Percentiles rank a stretch among this genome's conserved stretches.
Conservation (phyloP, 306 rosid genomes). For the Fragaria vesca region DNA sequence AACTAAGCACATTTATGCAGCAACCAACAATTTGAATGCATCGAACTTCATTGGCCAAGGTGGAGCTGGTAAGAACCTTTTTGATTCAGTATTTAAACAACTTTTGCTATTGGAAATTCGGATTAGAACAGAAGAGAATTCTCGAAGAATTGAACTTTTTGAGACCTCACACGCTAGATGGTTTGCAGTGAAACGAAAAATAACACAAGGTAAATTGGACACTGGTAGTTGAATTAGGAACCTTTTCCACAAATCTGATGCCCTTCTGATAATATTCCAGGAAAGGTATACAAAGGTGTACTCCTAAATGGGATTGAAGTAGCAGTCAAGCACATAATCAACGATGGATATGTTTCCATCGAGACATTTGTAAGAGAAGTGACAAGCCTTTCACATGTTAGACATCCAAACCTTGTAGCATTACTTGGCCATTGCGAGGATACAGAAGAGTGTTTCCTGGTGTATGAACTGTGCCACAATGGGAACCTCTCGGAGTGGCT, state of each 20-base stretch:
- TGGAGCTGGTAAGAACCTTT: slow-evolving; percentile 46
- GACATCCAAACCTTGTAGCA: slow-evolving; percentile 56
- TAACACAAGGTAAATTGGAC: background rate
- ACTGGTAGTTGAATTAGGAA: background rate
- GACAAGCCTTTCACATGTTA: slow-evolving; percentile 56
- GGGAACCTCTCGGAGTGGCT: slow-evolving; percentile 74
- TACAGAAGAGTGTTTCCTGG: slow-evolving; percentile 58
- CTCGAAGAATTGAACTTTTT: background rate
- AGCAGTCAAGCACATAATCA: slow-evolving; percentile 61
- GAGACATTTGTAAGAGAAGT: slow-evolving; percentile 66
- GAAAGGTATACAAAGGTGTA: slow-evolving; percentile 56
- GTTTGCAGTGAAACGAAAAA: background rate
- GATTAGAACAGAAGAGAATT: background rate
- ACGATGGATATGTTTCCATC: slow-evolving; percentile 37
- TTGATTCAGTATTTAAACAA: background rate
- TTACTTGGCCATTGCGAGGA: slow-evolving; percentile 47
- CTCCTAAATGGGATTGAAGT: slow-evolving; percentile 51
- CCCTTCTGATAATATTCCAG: slow-evolving; percentile 26
- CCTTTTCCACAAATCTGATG: slow-evolving; percentile 1
- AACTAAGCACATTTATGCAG: slow-evolving; percentile 42
- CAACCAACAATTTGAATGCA: slow-evolving; percentile 42
- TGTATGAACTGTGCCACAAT: slow-evolving; percentile 63
- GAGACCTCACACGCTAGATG: background rate
- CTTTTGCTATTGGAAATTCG: background rate
- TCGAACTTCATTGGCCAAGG: slow-evolving; percentile 68